Evolutionary conservation across 1,284 basidiomycete species (phyloP).

Genomic region (Cryptococcus maquisensis): DNA sequence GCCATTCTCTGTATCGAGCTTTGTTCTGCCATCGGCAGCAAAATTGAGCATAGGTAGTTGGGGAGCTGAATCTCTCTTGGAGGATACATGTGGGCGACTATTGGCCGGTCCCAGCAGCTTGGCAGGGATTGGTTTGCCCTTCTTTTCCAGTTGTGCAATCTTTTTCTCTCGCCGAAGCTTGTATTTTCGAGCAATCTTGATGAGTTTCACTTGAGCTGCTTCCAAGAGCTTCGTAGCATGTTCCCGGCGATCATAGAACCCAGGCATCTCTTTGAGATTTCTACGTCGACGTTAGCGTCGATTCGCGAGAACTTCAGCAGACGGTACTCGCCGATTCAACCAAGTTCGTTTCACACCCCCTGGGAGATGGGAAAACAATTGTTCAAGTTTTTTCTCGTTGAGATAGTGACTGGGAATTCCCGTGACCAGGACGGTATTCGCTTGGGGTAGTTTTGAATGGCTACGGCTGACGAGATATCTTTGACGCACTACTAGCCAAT

Average conservation of each 20-base stretch:
- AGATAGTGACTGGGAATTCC: conserved; percentile 62
- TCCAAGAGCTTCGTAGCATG: conserved; percentile 62
- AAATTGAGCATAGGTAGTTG: background rate
- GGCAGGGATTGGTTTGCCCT: conserved; percentile 33
- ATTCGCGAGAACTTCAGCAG: background rate
- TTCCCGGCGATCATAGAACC: conserved; percentile 58
- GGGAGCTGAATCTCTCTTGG: background rate
- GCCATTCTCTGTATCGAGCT: background rate
- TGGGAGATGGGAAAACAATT: conserved; percentile 65
- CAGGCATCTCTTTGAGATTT: conserved; percentile 59
- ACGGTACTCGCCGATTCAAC: conserved; percentile 58
- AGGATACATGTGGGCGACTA: conserved; percentile 16
- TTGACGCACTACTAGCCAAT: conserved; percentile 65
- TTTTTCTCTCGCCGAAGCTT: conserved; percentile 24
- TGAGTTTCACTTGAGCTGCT: conserved; percentile 58
- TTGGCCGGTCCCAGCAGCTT: conserved; percentile 30
- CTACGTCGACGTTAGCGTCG: conserved; percentile 27
- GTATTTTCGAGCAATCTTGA: conserved; percentile 54
- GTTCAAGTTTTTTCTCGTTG: conserved; percentile 59
- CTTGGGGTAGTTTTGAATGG: conserved; percentile 63
- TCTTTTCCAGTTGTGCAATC: conserved; percentile 26
- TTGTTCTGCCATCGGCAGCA: background rate
- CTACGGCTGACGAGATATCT: conserved; percentile 61
- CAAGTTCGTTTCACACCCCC: conserved; percentile 71
- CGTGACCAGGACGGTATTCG: conserved; percentile 70